Evolutionary conservation across 257 asterid genomes (phyloP).

Genomic region (Catharanthus roseus): DNA sequence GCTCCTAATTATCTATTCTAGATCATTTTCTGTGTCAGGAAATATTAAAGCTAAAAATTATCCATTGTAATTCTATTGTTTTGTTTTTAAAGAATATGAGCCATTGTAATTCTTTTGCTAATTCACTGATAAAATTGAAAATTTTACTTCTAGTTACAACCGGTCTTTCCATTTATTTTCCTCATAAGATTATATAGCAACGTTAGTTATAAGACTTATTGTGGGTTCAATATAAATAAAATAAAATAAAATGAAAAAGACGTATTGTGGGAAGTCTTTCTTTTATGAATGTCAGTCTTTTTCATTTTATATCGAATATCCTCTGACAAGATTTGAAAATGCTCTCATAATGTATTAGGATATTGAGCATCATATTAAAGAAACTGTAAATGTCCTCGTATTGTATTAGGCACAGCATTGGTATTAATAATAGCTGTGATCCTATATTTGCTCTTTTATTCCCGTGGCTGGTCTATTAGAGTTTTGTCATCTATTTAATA

Average conservation of each 20-base stretch:
- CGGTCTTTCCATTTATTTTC: not conserved
- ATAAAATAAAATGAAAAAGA: too few relatives aligned
- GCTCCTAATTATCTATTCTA: conserved; percentile 14
- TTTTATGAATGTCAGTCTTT: too few relatives aligned
- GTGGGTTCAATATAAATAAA: too few relatives aligned
- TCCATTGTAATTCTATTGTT: too few relatives aligned
- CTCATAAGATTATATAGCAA: not conserved
- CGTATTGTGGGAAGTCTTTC: too few relatives aligned
- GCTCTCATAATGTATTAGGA: too few relatives aligned
- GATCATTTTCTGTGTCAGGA: not conserved
- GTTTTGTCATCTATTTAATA: not conserved
- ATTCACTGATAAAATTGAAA: not conserved
- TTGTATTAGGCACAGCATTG: not conserved
- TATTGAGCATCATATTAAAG: not conserved
- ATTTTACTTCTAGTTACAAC: not conserved
- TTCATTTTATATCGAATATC: conserved; percentile 3
- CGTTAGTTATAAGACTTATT: not conserved
- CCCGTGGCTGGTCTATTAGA: not conserved
- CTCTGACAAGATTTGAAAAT: too few relatives aligned
- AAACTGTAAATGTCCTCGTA: not conserved
- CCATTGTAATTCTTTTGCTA: too few relatives aligned
- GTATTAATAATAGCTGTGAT: not conserved
- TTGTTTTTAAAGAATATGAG: too few relatives aligned
- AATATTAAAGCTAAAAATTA: not conserved
- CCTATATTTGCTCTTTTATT: not conserved